phyloP scores from a whole-genome alignment of 257 asterid genomes.

The Primulina eburnea region DNA sequence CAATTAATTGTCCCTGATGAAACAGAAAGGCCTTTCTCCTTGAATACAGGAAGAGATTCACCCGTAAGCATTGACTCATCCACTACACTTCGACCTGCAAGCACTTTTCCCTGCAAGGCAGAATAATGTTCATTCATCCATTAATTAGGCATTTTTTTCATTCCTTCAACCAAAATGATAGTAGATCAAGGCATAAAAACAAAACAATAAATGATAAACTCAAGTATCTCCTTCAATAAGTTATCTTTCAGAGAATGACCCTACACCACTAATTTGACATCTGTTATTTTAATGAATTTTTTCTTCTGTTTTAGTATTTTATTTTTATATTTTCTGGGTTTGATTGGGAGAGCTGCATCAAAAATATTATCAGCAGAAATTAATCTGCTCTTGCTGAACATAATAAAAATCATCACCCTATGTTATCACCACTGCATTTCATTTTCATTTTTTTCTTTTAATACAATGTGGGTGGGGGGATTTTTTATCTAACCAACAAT shows the following conservation, averaged over 20 bases:
- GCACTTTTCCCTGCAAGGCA: constrained; percentile 71
- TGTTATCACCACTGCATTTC: background rate
- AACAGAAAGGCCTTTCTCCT: constrained; percentile 72
- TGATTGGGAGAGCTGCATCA: background rate
- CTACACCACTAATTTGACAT: background rate
- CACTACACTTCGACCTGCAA: constrained; percentile 97
- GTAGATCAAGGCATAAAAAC: constrained; percentile 8
- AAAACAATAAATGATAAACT: constrained; percentile 8
- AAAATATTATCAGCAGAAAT: background rate
- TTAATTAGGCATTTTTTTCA: constrained; percentile 21
- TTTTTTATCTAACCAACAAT: too few relatives aligned
- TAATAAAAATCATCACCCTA: constrained; percentile 11
- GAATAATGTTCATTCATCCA: constrained; percentile 25
- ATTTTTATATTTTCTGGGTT: background rate
- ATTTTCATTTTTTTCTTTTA: background rate
- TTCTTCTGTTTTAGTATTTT: background rate
- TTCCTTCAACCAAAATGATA: constrained; percentile 22
- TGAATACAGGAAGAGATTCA: constrained; percentile 95
- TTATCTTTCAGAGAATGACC: background rate
- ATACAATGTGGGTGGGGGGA: too few relatives aligned
- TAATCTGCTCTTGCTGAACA: background rate
- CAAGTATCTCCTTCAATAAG: constrained; percentile 9
- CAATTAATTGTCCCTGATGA: constrained; percentile 97
- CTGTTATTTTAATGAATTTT: background rate
- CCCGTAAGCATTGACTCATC: constrained; percentile 99